These are phyloP conservation scores for Penstemon newberryi DNA, from an alignment of 257 asterid species.

Conservation along the genomic window DNA sequence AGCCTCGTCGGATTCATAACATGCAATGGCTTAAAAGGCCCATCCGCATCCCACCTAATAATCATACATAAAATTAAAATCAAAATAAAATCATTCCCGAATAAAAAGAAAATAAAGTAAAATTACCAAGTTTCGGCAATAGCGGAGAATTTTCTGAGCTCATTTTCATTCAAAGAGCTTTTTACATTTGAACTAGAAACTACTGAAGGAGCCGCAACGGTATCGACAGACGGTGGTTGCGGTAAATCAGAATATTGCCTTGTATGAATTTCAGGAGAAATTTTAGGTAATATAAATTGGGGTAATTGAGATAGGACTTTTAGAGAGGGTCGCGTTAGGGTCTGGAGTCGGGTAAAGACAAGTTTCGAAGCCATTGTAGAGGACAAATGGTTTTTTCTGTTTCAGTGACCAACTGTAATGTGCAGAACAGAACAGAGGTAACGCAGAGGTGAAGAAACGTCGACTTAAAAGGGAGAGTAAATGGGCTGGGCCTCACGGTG, in stretches of 20 bases:
- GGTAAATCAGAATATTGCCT: slow-evolving; percentile 48
- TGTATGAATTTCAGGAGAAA: slow-evolving; percentile 23
- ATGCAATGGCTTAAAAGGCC: slow-evolving; percentile 93
- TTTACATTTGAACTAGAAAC: slow-evolving; percentile 27
- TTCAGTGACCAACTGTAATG: too few species aligned
- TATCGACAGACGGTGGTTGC: slow-evolving; percentile 30
- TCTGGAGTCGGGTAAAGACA: slow-evolving; percentile 40
- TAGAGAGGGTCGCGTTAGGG: slow-evolving; percentile 29
- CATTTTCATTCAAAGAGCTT: slow-evolving; percentile 71
- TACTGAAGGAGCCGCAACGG: slow-evolving; percentile 31
- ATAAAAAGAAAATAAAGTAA: neutral
- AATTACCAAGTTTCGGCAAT: slow-evolving; percentile 75
- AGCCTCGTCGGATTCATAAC: slow-evolving; percentile 90
- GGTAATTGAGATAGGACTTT: slow-evolving; percentile 7
- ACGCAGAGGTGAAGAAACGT: too few species aligned
- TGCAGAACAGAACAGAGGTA: too few species aligned
- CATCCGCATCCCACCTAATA: slow-evolving; percentile 97
- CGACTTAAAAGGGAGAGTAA: too few species aligned
- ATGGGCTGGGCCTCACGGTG: too few species aligned
- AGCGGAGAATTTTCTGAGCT: slow-evolving; percentile 69
- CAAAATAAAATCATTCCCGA: too few species aligned
- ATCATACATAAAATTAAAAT: neutral
- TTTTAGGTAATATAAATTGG: neutral
- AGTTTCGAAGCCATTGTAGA: slow-evolving; percentile 33
- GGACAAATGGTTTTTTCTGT: too few species aligned